Percentiles rank a stretch among this genome's conserved stretches.
Evolutionary conservation across 1,284 basidiomycete species (phyloP).

Genomic region (Cutaneotrichosporon cyanovorans): DNA sequence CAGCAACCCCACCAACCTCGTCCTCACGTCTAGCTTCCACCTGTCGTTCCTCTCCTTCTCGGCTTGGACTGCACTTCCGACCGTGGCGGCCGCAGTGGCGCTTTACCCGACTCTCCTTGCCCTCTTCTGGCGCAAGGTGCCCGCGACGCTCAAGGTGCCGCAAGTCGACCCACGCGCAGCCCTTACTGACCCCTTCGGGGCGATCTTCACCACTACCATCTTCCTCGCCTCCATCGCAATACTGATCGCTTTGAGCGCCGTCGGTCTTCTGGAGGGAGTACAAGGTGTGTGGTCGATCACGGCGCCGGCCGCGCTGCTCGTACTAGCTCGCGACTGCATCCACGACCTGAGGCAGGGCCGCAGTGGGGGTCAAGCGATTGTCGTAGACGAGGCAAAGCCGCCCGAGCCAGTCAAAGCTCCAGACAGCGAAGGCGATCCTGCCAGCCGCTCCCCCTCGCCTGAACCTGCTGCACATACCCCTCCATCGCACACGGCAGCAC

Average conservation of each 20-base stretch:
- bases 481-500: neutral
- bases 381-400: neutral
- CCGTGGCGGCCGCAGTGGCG: conserved; percentile 35
- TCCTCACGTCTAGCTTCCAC: conserved; percentile 46
- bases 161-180: conserved; percentile 49
- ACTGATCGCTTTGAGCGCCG: conserved; percentile 55
- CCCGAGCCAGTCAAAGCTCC: neutral
- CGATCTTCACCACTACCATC: conserved; percentile 49
- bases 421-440: neutral
- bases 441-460: conserved; percentile 26
- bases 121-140: conserved; percentile 3
- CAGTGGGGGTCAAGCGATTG: neutral
- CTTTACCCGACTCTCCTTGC: conserved; percentile 39
- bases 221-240: conserved; percentile 53
- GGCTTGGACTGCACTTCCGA: conserved; percentile 44
- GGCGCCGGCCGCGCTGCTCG: conserved; percentile 72
- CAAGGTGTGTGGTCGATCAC: conserved; percentile 65
- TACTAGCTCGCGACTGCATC: conserved; percentile 63
- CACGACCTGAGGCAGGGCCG: conserved; percentile 46
- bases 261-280: conserved; percentile 52
- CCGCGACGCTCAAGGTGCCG: conserved; percentile 11
- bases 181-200: conserved; percentile 51
- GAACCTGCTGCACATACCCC: neutral
- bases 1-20: conserved; percentile 50
- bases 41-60: conserved; percentile 46